A percentile compares a stretch with the other conserved stretches of the same genome.
Evolutionary conservation across 2,329 filamentous ascomycete species (phyloP).

Genomic region (Paramyrothecium roridum): DNA sequence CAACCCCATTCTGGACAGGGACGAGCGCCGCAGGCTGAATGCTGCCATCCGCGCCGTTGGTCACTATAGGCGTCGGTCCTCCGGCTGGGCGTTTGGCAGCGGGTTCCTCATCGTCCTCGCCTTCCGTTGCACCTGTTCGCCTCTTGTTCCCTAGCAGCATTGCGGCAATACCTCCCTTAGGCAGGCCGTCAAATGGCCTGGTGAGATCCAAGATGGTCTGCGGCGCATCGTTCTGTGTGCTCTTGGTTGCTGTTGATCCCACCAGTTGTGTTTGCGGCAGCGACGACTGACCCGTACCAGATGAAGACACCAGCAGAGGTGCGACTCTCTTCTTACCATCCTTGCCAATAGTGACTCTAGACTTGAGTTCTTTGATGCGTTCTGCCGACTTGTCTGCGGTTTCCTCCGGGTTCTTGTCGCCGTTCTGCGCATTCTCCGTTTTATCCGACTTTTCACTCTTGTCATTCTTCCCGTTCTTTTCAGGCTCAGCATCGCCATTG

Average conservation of each 20-base stretch:
- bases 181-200: conserved; percentile 89
- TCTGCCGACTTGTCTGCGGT: conserved; percentile 51
- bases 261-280: conserved; percentile 86
- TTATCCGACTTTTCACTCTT: conserved; percentile 38
- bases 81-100: conserved; percentile 51
- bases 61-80: conserved; percentile 70
- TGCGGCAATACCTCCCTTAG: conserved; percentile 80
- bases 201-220: conserved; percentile 85
- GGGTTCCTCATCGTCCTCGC: conserved; percentile 69
- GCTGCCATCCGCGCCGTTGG: conserved; percentile 69
- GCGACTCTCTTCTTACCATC: conserved; percentile 96
- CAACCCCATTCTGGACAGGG: conserved; percentile 55
- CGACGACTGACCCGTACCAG: conserved; percentile 81
- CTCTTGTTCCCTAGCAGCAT: conserved; percentile 92
- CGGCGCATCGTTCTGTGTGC: conserved; percentile 66
- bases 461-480: conserved; percentile 24
- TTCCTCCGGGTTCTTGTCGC: conserved; percentile 37
- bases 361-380: conserved; percentile 67
- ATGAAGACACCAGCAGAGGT: conserved; percentile 85
- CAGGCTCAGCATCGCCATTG: conserved; percentile 33
- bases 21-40: conserved; percentile 71
- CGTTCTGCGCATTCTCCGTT: conserved; percentile 14
- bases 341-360: conserved; percentile 90
- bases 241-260: conserved; percentile 65
- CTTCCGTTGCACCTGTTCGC: conserved; percentile 70